Percentiles rank a stretch among this genome's conserved stretches.
Conservation (phyloP, 106 monocot genomes). For the Agapanthus africanus region DNA sequence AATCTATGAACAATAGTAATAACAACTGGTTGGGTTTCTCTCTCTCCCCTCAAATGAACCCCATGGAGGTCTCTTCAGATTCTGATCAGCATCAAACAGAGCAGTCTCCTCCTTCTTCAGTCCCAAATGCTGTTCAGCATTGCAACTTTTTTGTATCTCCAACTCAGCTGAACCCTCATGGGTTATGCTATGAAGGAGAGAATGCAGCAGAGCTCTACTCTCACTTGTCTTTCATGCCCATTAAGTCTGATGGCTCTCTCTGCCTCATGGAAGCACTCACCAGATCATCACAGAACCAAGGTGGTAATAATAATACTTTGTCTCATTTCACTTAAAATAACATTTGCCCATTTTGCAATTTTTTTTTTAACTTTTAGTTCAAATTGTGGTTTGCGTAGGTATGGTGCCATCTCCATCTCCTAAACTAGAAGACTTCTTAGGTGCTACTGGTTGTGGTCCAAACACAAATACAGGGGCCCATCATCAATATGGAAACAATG, state of each 20-base stretch:
- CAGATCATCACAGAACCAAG: constrained; percentile 49
- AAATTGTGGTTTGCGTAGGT: constrained; percentile 54
- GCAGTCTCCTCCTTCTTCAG: constrained; percentile 16
- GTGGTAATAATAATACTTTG: constrained; percentile 17
- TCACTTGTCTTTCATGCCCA: constrained; percentile 64
- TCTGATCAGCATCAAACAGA: constrained; percentile 10
- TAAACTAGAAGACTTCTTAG: constrained; percentile 96
- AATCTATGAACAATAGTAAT: constrained; percentile 46
- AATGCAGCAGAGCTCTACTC: constrained; percentile 42
- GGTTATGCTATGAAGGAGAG: constrained; percentile 47
- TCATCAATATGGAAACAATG: constrained; percentile 67
- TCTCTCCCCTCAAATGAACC: constrained; percentile 66
- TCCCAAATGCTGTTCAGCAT: constrained; percentile 20
- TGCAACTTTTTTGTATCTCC: constrained; percentile 41
- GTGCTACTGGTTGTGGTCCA: constrained; percentile 66
- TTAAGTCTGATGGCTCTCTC: constrained; percentile 96
- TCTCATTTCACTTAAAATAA: background rate
- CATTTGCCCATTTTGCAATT: background rate
- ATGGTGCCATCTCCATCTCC: constrained; percentile 78
- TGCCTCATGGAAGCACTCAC: constrained; percentile 90
- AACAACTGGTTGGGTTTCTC: constrained; percentile 91
- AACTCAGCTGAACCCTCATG: too few species aligned
- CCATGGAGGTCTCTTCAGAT: constrained; percentile 48
- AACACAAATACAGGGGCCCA: constrained; percentile 72
- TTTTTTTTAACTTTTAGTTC: constrained; percentile 12